A percentile compares a stretch with the other conserved stretches of the same genome.
Conservation (phyloP, 2,329 filamentous ascomycete genomes). For the Blumeriella jaapii region DNA sequence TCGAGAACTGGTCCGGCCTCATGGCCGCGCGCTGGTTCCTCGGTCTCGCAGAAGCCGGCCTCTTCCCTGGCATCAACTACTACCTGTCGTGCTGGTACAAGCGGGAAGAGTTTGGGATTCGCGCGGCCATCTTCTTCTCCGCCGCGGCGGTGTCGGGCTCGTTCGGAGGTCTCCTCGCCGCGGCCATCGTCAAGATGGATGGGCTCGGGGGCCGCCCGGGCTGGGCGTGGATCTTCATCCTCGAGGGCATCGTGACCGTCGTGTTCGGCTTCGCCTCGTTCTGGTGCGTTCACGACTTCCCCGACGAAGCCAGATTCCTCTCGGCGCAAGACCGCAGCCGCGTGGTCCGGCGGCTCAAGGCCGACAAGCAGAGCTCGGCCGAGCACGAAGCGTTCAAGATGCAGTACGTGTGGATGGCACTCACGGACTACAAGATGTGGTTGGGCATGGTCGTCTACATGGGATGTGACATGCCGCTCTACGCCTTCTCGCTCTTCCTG, state of each 20-base stretch:
- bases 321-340: conserved; percentile 56
- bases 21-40: conserved; percentile 41
- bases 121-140: conserved; percentile 74
- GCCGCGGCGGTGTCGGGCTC: conserved; percentile 70
- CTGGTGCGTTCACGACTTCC: conserved; percentile 77
- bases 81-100: conserved; percentile 80
- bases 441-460: conserved; percentile 66
- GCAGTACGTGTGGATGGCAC: conserved; percentile 56
- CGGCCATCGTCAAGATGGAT: conserved; percentile 59
- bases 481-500: conserved; percentile 67
- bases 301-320: conserved; percentile 64
- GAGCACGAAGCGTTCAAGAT: conserved; percentile 65
- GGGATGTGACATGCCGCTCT: conserved; percentile 61
- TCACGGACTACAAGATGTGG: conserved; percentile 81
- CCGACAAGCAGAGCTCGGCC: conserved; percentile 64
- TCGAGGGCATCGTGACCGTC: conserved; percentile 61
- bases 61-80: conserved; percentile 69
- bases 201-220: conserved; percentile 45
- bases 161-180: conserved; percentile 63
- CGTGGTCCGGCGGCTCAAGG: conserved; percentile 57
- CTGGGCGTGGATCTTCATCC: conserved; percentile 57
- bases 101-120: conserved; percentile 66
- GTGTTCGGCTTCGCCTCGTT: conserved; percentile 56
- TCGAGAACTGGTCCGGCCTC: conserved; percentile 24
- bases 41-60: conserved; percentile 61